Evolutionary conservation across 345 rosid genomes (phyloP).

Genomic region (Rhodamnia argentea): DNA sequence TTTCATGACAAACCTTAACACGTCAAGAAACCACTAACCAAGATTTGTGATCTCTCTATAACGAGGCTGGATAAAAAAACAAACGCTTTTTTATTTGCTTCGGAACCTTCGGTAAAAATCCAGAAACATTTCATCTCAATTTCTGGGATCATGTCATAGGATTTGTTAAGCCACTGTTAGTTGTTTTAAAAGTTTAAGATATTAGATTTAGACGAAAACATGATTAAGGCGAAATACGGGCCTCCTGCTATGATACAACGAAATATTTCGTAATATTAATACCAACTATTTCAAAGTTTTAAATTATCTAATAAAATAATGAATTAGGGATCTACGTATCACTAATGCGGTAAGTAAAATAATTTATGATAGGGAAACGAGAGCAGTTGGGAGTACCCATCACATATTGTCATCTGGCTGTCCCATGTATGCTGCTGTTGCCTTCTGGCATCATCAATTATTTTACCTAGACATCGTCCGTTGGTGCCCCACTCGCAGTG

Average conservation of each 20-base stretch:
- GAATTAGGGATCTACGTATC: no score
- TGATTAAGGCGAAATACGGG: background rate
- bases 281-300: background rate
- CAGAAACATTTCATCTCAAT: background rate
- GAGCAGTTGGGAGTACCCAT: background rate
- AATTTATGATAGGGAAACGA: background rate
- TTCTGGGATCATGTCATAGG: background rate
- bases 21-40: background rate
- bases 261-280: background rate
- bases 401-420: background rate
- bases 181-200: background rate
- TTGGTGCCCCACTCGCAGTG: background rate
- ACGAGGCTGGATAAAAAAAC: background rate
- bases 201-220: background rate
- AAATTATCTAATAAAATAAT: no score
- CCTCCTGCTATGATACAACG: fast-evolving
- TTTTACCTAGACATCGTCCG: background rate
- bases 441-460: background rate
- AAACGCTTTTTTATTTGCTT: background rate
- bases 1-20: background rate
- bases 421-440: background rate
- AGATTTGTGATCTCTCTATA: background rate
- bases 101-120: background rate
- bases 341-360: background rate
- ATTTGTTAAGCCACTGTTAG: fast-evolving